Evolutionary conservation across 768 basidiomycete genomes (phyloP).

Genomic region (Tulasnella sp.): DNA sequence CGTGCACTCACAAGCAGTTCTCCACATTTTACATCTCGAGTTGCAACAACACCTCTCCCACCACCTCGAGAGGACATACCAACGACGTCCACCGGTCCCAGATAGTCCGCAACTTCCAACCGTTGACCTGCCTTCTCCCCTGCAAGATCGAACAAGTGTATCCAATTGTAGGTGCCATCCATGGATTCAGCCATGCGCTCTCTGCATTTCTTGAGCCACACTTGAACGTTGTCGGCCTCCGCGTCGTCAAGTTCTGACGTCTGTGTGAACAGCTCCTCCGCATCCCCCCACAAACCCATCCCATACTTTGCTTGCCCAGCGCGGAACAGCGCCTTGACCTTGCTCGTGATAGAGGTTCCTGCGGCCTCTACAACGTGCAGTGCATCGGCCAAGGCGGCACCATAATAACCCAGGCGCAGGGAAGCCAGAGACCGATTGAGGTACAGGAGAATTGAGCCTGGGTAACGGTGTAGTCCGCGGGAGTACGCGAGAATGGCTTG

Average conservation of each 20-base stretch:
- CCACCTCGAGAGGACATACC: constrained; percentile 20
- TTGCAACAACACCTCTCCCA: constrained; percentile 24
- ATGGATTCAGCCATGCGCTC: constrained; percentile 20
- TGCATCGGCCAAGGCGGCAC: constrained; percentile 24
- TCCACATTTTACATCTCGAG: constrained; percentile 21
- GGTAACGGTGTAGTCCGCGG: constrained; percentile 20
- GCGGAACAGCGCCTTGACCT: constrained; percentile 23
- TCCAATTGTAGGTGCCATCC: constrained; percentile 24
- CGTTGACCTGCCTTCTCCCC: constrained; percentile 13
- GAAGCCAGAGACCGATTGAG: constrained; percentile 26
- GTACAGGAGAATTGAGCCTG: constrained; percentile 18
- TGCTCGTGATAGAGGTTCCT: neutral
- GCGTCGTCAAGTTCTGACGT: neutral
- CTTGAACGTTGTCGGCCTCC: neutral
- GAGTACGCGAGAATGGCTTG: constrained; percentile 19
- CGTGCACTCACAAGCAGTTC: constrained; percentile 23
- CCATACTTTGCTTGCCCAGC: constrained; percentile 21
- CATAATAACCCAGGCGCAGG: constrained; percentile 22
- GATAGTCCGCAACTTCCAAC: constrained; percentile 24
- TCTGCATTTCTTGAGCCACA: constrained; percentile 20
- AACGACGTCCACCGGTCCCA: constrained; percentile 20
- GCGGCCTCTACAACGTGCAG: constrained; percentile 15
- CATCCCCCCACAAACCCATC: constrained; percentile 18
- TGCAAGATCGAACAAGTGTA: constrained; percentile 18
- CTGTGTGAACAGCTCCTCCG: constrained; percentile 14